phyloP scores from a whole-genome alignment of 371 early-diverging fungal genomes.

The Apophysomyces variabilis region DNA sequence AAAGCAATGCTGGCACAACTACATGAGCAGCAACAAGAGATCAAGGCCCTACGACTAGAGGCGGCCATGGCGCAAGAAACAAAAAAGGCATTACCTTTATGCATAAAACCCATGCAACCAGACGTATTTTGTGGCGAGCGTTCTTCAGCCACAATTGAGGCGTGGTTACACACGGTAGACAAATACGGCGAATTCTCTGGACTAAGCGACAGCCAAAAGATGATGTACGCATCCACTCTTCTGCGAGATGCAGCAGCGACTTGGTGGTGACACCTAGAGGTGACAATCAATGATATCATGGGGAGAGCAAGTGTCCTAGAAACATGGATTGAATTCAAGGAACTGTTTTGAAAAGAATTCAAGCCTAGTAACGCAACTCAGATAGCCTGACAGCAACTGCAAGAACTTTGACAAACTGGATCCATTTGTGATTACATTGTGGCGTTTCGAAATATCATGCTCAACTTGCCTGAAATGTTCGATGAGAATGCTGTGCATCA shows the following conservation, averaged over 20 bases:
- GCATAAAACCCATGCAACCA: not conserved
- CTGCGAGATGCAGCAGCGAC: conserved; percentile 6
- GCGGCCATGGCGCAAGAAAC: not conserved
- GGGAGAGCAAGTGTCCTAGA: not conserved
- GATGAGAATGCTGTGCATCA: conserved; percentile 16
- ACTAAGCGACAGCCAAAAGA: conserved; percentile 4
- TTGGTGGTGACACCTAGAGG: conserved; percentile 16
- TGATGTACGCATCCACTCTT: conserved; percentile 10
- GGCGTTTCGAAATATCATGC: conserved; percentile 18
- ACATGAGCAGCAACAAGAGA: conserved; percentile 6
- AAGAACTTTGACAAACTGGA: not conserved
- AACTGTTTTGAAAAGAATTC: conserved; percentile 9
- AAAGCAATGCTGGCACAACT: conserved; percentile 10
- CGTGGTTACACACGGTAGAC: conserved; percentile 13
- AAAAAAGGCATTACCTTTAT: not conserved
- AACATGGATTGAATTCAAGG: conserved; percentile 11
- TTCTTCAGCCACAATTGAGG: conserved; percentile 9
- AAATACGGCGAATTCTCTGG: conserved; percentile 8
- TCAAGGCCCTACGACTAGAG: not conserved
- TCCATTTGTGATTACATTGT: conserved; percentile 14
- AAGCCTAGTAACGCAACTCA: conserved; percentile 14
- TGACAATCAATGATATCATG: not conserved
- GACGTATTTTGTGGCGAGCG: conserved; percentile 13
- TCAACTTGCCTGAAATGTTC: conserved; percentile 18
- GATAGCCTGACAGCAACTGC: conserved; percentile 9